Evolutionary conservation across 2,329 filamentous ascomycete genomes (phyloP).

Genomic region (Geosmithia morbida): DNA sequence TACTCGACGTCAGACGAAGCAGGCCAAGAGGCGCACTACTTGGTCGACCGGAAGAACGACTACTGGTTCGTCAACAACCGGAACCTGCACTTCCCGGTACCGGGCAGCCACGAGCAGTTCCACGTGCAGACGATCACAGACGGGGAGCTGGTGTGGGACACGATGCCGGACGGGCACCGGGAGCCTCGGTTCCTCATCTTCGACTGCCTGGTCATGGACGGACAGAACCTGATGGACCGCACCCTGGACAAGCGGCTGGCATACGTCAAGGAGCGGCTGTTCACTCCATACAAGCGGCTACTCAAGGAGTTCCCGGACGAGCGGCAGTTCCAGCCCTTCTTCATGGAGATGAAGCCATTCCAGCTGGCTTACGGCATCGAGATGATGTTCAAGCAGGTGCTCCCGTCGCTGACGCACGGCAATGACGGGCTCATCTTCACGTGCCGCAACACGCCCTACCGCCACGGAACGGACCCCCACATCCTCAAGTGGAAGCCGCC

Average conservation of each 20-base stretch:
- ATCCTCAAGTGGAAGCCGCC: slow-evolving; percentile 98
- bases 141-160: slow-evolving; percentile 84
- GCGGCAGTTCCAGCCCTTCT: slow-evolving; percentile 57
- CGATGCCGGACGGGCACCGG: slow-evolving; percentile 47
- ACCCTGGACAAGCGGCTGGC: slow-evolving; percentile 80
- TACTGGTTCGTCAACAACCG: slow-evolving; percentile 69
- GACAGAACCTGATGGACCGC: slow-evolving; percentile 58
- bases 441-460: slow-evolving; percentile 77
- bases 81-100: slow-evolving; percentile 67
- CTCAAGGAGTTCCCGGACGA: slow-evolving; percentile 56
- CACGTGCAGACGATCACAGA: slow-evolving; percentile 77
- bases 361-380: slow-evolving; percentile 79
- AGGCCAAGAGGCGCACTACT: slow-evolving; percentile 59
- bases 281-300: slow-evolving; percentile 52
- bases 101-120: slow-evolving; percentile 48
- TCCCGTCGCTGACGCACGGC: slow-evolving; percentile 75
- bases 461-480: slow-evolving; percentile 78
- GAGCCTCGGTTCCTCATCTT: slow-evolving; percentile 84
- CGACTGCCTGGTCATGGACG: slow-evolving; percentile 76
- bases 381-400: slow-evolving; percentile 80
- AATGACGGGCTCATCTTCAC: slow-evolving; percentile 98
- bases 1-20: slow-evolving; percentile 61
- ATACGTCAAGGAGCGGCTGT: slow-evolving; percentile 68
- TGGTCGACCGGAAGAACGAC: slow-evolving; percentile 96
- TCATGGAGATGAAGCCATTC: slow-evolving; percentile 77